phyloP scores from a whole-genome alignment of 306 rosid genomes.

The Citrullus mucosospermus region DNA sequence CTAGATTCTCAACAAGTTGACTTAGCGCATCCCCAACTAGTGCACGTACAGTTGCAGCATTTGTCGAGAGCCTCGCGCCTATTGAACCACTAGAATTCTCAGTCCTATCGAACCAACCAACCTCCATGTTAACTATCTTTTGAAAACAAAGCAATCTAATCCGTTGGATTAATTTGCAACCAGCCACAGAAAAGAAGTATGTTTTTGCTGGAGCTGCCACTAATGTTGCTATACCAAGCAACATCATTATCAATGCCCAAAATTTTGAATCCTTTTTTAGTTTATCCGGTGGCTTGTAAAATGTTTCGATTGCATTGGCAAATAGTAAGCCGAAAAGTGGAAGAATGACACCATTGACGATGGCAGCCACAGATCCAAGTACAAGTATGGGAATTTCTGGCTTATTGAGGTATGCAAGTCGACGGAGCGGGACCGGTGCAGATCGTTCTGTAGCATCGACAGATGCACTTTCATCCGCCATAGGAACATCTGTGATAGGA shows the following conservation, averaged over 20 bases:
- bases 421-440: conserved; percentile 26
- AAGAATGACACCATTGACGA: conserved; percentile 28
- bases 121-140: conserved; percentile 61
- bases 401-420: conserved; percentile 62
- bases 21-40: conserved; percentile 67
- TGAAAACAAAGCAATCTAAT: conserved; percentile 50
- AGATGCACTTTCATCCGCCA: background rate
- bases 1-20: conserved; percentile 38
- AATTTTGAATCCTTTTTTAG: conserved; percentile 44
- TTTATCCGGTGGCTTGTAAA: conserved; percentile 43
- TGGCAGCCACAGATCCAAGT: conserved; percentile 46
- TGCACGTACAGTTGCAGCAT: conserved; percentile 46
- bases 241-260: conserved; percentile 49
- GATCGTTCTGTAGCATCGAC: conserved; percentile 13
- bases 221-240: conserved; percentile 29
- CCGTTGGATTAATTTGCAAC: conserved; percentile 43
- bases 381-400: conserved; percentile 55
- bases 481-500: conserved; percentile 11
- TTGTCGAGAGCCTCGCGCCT: conserved; percentile 63
- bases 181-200: conserved; percentile 55
- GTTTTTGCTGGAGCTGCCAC: conserved; percentile 29
- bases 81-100: conserved; percentile 67
- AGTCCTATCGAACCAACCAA: conserved; percentile 60
- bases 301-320: conserved; percentile 33
- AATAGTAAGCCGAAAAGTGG: conserved; percentile 39